Conservation (phyloP, 1,284 basidiomycete genomes). For the Veloboletus limbatus region DNA sequence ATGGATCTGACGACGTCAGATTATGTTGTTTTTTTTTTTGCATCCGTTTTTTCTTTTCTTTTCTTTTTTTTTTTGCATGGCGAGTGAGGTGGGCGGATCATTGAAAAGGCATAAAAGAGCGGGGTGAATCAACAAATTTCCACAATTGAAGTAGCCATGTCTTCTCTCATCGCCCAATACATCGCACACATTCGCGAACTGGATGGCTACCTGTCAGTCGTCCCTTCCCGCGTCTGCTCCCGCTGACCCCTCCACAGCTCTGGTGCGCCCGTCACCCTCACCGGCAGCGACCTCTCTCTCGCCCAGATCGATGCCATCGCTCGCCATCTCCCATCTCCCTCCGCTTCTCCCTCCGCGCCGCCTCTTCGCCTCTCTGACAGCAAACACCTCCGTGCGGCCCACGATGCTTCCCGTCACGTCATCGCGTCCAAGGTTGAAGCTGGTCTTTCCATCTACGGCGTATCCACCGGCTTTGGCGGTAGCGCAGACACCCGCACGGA, state of each 20-base stretch:
- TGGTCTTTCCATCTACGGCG: conserved; percentile 74
- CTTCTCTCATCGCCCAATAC: conserved; percentile 46
- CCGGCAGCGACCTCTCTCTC: conserved; percentile 70
- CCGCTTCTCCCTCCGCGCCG: conserved; percentile 13
- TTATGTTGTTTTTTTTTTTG: conserved; percentile 5
- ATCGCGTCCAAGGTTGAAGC: conserved; percentile 66
- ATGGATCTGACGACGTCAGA: conserved; percentile 5
- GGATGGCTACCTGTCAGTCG: conserved; percentile 52
- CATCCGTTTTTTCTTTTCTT: no score
- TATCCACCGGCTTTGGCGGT: conserved; percentile 81
- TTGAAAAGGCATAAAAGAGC: conserved; percentile 8
- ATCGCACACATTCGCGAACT: conserved; percentile 50
- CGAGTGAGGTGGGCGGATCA: conserved; percentile 9
- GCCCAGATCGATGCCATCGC: conserved; percentile 72
- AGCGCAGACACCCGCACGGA: conserved; percentile 73
- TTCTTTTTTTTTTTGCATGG: not conserved
- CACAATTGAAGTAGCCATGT: conserved; percentile 13
- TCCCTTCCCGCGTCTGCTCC: conserved; percentile 2
- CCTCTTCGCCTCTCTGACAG: conserved; percentile 53
- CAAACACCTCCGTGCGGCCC: conserved; percentile 44
- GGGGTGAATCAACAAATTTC: not conserved
- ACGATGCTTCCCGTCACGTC: conserved; percentile 57
- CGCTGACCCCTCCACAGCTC: conserved; percentile 39
- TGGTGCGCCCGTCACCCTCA: conserved; percentile 59
- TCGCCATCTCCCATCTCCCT: conserved; percentile 46